Base-by-base conservation (phyloP, 768 basidiomycete species). In the Brasilioporus rufonigricans region DNA sequence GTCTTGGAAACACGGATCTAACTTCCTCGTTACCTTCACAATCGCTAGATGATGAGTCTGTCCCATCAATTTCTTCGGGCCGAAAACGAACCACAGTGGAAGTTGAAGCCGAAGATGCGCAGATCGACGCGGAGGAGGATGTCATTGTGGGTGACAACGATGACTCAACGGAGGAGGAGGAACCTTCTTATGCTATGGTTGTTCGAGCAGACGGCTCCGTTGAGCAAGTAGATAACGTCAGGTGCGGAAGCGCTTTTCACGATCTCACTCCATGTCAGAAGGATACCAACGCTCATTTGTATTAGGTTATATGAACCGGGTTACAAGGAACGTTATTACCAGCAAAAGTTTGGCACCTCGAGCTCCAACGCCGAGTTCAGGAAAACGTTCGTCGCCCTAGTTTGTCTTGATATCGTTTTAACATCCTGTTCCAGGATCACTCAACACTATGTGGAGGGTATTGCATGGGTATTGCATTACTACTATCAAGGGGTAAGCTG, bases 401-500 rank as follows among this genome's bases (percentile, higher is more conserved):
- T 21, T 24, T 52, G 33, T 46, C 23, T 19, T 52, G 29, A 51
- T 14, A 48, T 16, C 48, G 44, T 14, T 43, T 44, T 62, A 40
- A 56, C 38, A 32, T 33, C 44, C 59, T 46, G 46, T 1, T 23
- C 21, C 61, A 98, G 93, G 58, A 61, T 98, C 55, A 87, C 91
- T 2, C 82, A 79, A 60, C 72, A 76, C n/a, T 99, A 99, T 69
- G 78, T 98, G 43, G 94, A 99, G 73, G 97, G 97, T 27, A 77
- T 99, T 46, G 84, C 85, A 35, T 98, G 97, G 97, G 97, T 99
- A 2, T 72, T 99, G 56, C 86, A 88, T 56, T 99, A 99, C 71
- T 98, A 99, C 68, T 99, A 98, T 68, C 96, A 98, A 80, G 97
- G 97, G 64, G 94, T 97, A 71, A 57, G 84, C 72, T 23, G 36